These are phyloP conservation scores for Globisporangium cystogenes DNA, from an alignment of 352 stramenopile genomes.

Conservation along the genomic window DNA sequence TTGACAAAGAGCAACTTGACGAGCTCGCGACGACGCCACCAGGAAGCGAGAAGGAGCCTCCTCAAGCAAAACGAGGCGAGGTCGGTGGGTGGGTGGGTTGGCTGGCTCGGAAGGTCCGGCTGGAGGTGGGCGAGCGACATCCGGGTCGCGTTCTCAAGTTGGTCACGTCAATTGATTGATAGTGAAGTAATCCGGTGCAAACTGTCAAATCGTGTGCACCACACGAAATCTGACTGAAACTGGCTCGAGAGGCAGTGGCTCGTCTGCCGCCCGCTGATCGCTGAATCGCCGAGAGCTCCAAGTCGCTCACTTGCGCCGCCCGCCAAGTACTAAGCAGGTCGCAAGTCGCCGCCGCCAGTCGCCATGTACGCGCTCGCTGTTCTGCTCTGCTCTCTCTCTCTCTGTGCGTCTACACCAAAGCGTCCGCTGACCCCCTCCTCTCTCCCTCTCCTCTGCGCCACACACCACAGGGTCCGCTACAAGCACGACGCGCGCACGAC, in stretches of 20 bases:
- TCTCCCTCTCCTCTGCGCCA: not conserved
- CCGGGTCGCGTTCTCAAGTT: too few relatives aligned
- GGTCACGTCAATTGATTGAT: not conserved
- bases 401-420: not conserved
- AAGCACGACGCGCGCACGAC: slow-evolving; percentile 76
- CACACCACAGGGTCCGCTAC: slow-evolving; percentile 39
- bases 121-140: too few relatives aligned
- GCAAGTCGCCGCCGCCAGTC: not conserved
- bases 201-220: not conserved
- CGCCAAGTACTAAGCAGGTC: slow-evolving; percentile 7
- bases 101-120: too few relatives aligned
- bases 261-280: not conserved
- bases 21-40: too few relatives aligned
- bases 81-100: too few relatives aligned
- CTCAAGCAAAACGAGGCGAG: too few relatives aligned
- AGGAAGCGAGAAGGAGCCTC: too few relatives aligned
- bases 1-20: too few relatives aligned
- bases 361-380: not conserved
- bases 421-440: not conserved
- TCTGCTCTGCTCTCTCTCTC: too few relatives aligned
- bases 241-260: not conserved
- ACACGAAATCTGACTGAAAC: not conserved
- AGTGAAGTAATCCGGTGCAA: not conserved
- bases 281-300: not conserved
- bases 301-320: slow-evolving; percentile 2